Evolutionary conservation across 139 green algal species (phyloP).

Genomic region (Asterochloris erici): DNA sequence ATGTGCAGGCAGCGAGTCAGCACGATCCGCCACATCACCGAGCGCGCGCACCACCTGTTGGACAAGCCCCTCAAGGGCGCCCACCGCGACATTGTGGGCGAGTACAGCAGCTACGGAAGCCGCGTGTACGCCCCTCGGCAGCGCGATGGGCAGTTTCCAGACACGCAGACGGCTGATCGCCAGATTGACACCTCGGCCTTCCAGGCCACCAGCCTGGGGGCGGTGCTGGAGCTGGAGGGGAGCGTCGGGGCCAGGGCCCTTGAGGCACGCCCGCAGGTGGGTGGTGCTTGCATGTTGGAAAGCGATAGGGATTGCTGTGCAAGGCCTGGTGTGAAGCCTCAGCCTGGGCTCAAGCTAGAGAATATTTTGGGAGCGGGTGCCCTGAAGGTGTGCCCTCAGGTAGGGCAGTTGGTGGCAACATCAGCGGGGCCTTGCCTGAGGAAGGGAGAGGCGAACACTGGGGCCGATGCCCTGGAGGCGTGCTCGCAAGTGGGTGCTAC

Average conservation of each 20-base stretch:
- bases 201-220: slow-evolving; percentile 37
- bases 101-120: slow-evolving; percentile 64
- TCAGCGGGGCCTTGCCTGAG: too few species aligned
- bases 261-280: slow-evolving; percentile 13
- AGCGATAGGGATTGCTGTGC: background rate
- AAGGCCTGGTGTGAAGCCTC: background rate
- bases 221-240: slow-evolving; percentile 45
- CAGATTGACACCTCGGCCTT: slow-evolving; percentile 61
- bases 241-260: slow-evolving; percentile 43
- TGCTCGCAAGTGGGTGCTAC: too few species aligned
- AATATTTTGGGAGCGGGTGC: too few species aligned
- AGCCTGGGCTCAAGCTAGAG: too few species aligned
- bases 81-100: slow-evolving; percentile 42
- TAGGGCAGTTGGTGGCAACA: too few species aligned
- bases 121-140: slow-evolving; percentile 68
- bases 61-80: slow-evolving; percentile 45
- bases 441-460: too few species aligned
- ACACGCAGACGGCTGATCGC: slow-evolving; percentile 35
- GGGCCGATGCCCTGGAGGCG: too few species aligned
- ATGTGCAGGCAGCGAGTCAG: slow-evolving; percentile 49
- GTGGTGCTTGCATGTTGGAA: background rate
- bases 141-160: slow-evolving; percentile 61
- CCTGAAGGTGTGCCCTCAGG: background rate
- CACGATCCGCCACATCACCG: slow-evolving; percentile 60
- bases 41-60: slow-evolving; percentile 47